Evolutionary conservation across 805 yeast genomes (phyloP), one percentile per base, ranked within the genome.

Genomic region (Saturnispora halmiae): DNA sequence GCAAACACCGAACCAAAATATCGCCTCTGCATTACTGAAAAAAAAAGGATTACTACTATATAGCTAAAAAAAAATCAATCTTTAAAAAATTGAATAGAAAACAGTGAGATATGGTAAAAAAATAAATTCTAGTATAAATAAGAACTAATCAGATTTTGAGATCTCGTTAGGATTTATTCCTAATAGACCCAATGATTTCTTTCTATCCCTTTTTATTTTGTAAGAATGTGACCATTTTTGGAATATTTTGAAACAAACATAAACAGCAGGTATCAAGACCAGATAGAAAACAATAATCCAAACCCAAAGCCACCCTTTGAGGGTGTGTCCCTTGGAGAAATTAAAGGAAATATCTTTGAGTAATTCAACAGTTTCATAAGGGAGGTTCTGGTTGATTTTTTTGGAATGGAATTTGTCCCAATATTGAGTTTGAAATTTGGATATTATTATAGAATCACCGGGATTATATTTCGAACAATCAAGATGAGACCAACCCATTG

Each of bases 381-480:
- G 38, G 1, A 42, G 22, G 2, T 43, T 45, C 24, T 47, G 34
- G 1, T 38, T 36, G 24, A 55, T 25, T 31, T 44, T 40, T 6
- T 41, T 31, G 5, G 46, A 48, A 3, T 44, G 18, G 7, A 9
- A 40, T 13, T 36, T 31, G 36, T 53, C 52, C 60, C 60, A 56
- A 27, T 43, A 55, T 6, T 34, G 36, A 19, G 48, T 43, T 6
- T 45, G 51, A 44, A 55, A 68, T 46, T 68, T 68, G 25, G 67
- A 60, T 2, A 79, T 58, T 2, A 82, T 56, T 2, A 82, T 51
- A 0, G 74, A 63, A 53, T 81, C 84, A 5, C 88, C 90, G 2
- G 60, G 53, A 8, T 56, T 45, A 46, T 62, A 68, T 0, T 51
- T 41, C n/a, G 53, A 49, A 2, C 58, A 47, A 30, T 64, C 53